Evolutionary conservation across 768 basidiomycete genomes (phyloP).

Genomic region (Calocybe gangraenosa): DNA sequence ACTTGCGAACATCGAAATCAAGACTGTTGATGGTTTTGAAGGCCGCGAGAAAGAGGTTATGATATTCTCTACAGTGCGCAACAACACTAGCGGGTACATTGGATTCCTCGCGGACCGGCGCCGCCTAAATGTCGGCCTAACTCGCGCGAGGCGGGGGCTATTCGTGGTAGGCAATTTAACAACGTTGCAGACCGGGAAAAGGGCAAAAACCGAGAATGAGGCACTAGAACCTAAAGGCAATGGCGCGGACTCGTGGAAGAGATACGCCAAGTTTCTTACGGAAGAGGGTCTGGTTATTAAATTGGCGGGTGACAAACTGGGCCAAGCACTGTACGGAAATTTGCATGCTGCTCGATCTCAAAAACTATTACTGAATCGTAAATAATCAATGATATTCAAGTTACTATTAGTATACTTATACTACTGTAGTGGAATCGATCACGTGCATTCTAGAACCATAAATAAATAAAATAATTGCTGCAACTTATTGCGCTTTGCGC

Average conservation of each 20-base stretch:
- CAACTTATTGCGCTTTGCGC: too few relatives aligned
- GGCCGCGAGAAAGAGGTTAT: constrained; percentile 92
- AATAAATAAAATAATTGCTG: too few relatives aligned
- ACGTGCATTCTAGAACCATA: too few relatives aligned
- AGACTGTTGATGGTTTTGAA: constrained; percentile 94
- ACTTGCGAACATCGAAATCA: constrained; percentile 69
- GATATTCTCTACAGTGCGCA: constrained; percentile 87
- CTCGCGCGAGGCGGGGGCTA: constrained; percentile 81
- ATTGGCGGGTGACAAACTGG: constrained; percentile 39
- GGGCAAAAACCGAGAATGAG: constrained; percentile 18
- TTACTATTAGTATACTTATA: too few relatives aligned
- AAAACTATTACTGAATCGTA: too few relatives aligned
- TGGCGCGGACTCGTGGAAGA: constrained; percentile 54
- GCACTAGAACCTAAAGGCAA: constrained; percentile 26
- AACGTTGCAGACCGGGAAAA: constrained; percentile 53
- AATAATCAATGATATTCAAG: too few relatives aligned
- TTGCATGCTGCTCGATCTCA: constrained; percentile 16
- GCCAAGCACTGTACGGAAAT: constrained; percentile 38
- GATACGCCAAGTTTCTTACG: constrained; percentile 54
- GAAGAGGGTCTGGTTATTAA: constrained; percentile 49
- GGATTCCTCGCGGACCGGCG: constrained; percentile 88
- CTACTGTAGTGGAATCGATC: too few relatives aligned
- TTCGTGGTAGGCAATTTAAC: constrained; percentile 73
- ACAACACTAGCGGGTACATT: constrained; percentile 72
- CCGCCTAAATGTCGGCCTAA: constrained; percentile 87